Evolutionary conservation across 495 filamentous ascomycete genomes (phyloP).

Genomic region (Podospora sp.): DNA sequence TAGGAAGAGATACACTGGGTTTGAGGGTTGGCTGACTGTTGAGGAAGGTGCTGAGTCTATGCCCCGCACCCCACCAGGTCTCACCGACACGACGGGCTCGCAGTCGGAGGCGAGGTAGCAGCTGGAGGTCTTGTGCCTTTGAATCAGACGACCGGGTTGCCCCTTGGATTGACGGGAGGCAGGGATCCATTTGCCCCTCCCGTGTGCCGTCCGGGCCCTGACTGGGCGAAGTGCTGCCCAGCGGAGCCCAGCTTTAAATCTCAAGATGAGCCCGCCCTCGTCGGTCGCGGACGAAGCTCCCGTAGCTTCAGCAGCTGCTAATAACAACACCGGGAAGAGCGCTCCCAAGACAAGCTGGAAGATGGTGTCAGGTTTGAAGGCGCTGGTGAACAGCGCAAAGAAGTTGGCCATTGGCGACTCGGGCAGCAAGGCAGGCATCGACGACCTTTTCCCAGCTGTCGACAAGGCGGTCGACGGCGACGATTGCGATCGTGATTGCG

Average conservation of each 20-base stretch:
- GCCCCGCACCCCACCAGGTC: neutral
- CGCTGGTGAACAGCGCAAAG: constrained; percentile 46
- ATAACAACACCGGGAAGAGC: neutral
- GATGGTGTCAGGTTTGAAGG: constrained; percentile 36
- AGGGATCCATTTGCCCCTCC: neutral
- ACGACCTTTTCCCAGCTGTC: constrained; percentile 65
- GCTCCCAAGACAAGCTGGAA: constrained; percentile 12
- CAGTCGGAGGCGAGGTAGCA: too few relatives aligned
- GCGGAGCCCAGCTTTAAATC: constrained; percentile 1
- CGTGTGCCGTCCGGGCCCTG: neutral
- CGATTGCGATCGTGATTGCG: constrained; percentile 88
- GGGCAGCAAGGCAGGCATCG: constrained; percentile 62
- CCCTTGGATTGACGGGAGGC: neutral
- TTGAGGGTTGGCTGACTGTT: too few relatives aligned
- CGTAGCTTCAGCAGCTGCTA: neutral
- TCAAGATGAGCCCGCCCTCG: constrained; percentile 1
- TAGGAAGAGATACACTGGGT: too few relatives aligned
- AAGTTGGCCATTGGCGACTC: constrained; percentile 65
- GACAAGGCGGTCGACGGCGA: constrained; percentile 78
- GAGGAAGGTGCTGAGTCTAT: neutral
- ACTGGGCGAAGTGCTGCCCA: neutral
- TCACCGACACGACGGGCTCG: neutral
- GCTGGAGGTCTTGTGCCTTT: neutral
- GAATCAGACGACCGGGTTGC: neutral
- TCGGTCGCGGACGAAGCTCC: neutral